Percentiles rank a stretch among this genome's conserved stretches.
Evolutionary conservation across 164 flowering plant species (phyloP).

Genomic region (Umbellularia californica): DNA sequence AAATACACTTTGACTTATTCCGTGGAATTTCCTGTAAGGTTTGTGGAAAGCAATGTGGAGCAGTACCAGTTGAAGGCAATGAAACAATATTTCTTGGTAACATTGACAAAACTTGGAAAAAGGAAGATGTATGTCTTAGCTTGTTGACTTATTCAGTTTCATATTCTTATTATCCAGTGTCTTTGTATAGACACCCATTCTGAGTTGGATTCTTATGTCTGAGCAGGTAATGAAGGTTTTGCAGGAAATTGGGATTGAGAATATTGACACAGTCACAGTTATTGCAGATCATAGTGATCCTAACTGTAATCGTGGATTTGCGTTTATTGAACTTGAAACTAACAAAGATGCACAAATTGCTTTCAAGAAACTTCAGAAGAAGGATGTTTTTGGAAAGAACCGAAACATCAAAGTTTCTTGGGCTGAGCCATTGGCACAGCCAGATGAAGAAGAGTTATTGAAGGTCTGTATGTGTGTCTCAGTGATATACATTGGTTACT

Average conservation of each 20-base stretch:
- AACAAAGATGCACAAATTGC: slow-evolving; percentile 38
- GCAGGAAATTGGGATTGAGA: slow-evolving; percentile 29
- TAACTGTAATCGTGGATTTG: slow-evolving; percentile 39
- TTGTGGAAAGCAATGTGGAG: slow-evolving; percentile 34
- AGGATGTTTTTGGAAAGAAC: slow-evolving; percentile 28
- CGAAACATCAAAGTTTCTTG: slow-evolving; percentile 32
- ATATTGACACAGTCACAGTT: slow-evolving; percentile 29
- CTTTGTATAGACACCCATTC: neutral
- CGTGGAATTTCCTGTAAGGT: slow-evolving; percentile 18
- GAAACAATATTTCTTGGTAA: slow-evolving; percentile 41
- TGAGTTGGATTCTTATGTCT: neutral
- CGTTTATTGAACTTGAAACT: slow-evolving; percentile 41
- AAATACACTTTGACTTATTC: neutral
- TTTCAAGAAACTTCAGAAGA: slow-evolving; percentile 35
- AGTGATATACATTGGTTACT: neutral
- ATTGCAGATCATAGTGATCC: slow-evolving; percentile 28
- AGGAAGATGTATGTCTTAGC: slow-evolving; percentile 31
- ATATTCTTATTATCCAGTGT: neutral
- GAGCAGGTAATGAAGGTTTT: slow-evolving; percentile 25
- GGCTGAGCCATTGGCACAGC: slow-evolving; percentile 39
- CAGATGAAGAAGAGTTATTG: slow-evolving; percentile 32
- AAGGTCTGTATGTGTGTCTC: slow-evolving; percentile 25
- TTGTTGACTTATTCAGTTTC: neutral
- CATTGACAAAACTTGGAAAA: slow-evolving; percentile 38
- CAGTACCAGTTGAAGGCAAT: slow-evolving; percentile 32